phyloP scores from a whole-genome alignment of 495 filamentous ascomycete species.

The Mycothermus thermophilus region DNA sequence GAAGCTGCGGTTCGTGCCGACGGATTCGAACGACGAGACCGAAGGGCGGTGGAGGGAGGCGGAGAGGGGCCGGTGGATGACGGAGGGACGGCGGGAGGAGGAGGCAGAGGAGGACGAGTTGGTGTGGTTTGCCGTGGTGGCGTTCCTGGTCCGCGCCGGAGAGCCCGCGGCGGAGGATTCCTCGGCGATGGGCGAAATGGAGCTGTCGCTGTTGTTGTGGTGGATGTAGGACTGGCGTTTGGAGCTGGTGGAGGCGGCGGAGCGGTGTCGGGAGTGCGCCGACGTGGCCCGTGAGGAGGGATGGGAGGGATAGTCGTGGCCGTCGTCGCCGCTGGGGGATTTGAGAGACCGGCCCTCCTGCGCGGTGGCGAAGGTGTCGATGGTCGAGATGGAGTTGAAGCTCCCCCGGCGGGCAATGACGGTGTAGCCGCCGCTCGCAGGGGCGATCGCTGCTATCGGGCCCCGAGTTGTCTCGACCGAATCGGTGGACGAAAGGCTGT shows the following conservation, averaged over 20 bases:
- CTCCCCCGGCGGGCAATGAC: conserved; percentile 38
- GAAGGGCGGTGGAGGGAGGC: conserved; percentile 32
- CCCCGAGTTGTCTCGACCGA: conserved; percentile 66
- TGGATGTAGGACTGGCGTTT: conserved; percentile 17
- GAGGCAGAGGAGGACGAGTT: not conserved
- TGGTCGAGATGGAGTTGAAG: conserved; percentile 54
- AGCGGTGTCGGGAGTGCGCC: conserved; percentile 13
- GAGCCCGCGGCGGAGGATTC: conserved; percentile 8
- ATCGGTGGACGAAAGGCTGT: conserved; percentile 46
- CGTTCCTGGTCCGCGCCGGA: conserved; percentile 5
- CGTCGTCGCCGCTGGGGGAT: conserved; percentile 11
- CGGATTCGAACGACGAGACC: conserved; percentile 34
- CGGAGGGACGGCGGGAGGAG: conserved; percentile 6
- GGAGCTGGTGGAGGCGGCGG: conserved; percentile 15
- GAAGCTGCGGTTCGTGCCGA: conserved; percentile 38
- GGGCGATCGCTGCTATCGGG: conserved; percentile 15
- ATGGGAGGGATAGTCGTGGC: conserved; percentile 3
- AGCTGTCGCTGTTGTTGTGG: conserved; percentile 15
- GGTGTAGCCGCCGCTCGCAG: not conserved
- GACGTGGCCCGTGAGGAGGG: conserved; percentile 12
- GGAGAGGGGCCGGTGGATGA: conserved; percentile 26
- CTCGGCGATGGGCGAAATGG: conserved; percentile 21
- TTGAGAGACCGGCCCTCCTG: conserved; percentile 43
- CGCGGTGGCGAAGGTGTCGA: conserved; percentile 75
- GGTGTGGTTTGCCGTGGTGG: no score